These are phyloP conservation scores for Salvia miltiorrhiza DNA, from an alignment of 257 asterid species.

Conservation along the genomic window DNA sequence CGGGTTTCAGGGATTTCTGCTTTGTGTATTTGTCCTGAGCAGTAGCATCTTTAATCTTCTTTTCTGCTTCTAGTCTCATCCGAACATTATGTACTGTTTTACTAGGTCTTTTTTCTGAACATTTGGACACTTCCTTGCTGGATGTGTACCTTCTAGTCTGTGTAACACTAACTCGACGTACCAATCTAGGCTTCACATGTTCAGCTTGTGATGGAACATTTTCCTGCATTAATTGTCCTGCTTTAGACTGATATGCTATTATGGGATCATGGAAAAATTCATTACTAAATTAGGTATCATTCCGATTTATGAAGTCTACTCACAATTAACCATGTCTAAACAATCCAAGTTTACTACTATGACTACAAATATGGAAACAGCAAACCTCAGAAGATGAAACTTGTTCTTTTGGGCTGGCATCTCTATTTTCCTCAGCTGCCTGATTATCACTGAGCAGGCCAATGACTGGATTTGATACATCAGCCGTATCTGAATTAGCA, in stretches of 20 bases:
- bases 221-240: constrained; percentile 34
- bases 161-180: constrained; percentile 26
- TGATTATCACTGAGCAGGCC: constrained; percentile 9
- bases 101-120: constrained; percentile 25
- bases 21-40: constrained; percentile 20
- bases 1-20: constrained; percentile 26
- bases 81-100: constrained; percentile 28
- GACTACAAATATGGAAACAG: not conserved
- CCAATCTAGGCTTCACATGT: constrained; percentile 26
- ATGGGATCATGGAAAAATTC: not conserved
- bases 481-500: constrained; percentile 8
- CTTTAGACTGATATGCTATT: not conserved
- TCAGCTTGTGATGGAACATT: constrained; percentile 29
- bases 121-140: constrained; percentile 31
- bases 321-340: not conserved
- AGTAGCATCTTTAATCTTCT: constrained; percentile 22
- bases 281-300: not conserved
- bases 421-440: constrained; percentile 25
- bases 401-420: constrained; percentile 7
- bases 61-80: constrained; percentile 32
- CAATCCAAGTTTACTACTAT: not conserved
- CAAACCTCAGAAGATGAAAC: constrained; percentile 40
- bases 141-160: constrained; percentile 26
- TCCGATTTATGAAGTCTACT: not conserved
- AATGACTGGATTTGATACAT: constrained; percentile 16